Evolutionary conservation across 2,329 filamentous ascomycete species (phyloP).

Genomic region (Cladobotryum protrusum): DNA sequence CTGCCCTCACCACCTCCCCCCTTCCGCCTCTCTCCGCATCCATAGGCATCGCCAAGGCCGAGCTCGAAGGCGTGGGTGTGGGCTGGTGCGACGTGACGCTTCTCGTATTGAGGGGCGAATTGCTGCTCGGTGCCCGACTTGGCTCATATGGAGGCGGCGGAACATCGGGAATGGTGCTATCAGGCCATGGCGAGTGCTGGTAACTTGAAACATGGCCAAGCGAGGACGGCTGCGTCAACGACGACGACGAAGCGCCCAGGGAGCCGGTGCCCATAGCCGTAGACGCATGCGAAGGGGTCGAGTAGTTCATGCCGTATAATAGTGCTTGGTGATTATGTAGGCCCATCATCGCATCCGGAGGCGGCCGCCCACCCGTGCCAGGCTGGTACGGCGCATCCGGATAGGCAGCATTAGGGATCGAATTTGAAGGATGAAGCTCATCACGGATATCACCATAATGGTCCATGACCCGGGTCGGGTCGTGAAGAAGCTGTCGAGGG

Average conservation of each 20-base stretch:
- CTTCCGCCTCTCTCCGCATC: no score
- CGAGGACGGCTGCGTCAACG: no score
- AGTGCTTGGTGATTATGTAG: not conserved
- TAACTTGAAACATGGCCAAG: not conserved
- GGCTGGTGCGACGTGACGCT: slow-evolving; percentile 3
- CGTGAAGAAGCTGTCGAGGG: not conserved
- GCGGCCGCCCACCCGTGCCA: slow-evolving; percentile 6
- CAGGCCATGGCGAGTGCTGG: slow-evolving; percentile 2
- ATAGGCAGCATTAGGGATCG: slow-evolving; percentile 26
- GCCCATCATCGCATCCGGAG: no score
- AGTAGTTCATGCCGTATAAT: no score
- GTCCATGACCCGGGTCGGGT: slow-evolving; percentile 7
- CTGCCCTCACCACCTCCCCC: not conserved
- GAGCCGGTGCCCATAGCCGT: no score
- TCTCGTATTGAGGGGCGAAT: no score
- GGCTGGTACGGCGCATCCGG: slow-evolving; percentile 24
- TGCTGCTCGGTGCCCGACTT: slow-evolving; percentile 16
- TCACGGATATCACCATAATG: slow-evolving; percentile 5
- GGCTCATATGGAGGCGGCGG: slow-evolving; percentile 25
- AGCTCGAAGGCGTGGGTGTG: not conserved
- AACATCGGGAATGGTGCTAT: slow-evolving; percentile 15
- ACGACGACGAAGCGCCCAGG: no score
- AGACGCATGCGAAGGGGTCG: no score
- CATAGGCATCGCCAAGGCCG: no score
- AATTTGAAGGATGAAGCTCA: slow-evolving; percentile 21